Conservation (phyloP, 805 yeast species). For the Tetrapisispora taiwanensis region DNA sequence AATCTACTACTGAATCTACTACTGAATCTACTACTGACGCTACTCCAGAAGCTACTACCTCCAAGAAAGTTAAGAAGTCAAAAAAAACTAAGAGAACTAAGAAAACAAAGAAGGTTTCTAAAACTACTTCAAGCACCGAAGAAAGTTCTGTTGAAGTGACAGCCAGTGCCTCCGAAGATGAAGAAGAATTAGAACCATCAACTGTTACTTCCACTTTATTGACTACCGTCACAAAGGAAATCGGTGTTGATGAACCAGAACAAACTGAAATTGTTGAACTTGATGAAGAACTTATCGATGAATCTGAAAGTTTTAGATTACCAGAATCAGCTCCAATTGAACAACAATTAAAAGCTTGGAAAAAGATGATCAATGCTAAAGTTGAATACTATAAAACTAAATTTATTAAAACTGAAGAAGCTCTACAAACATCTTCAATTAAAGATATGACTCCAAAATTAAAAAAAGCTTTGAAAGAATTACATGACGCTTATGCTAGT, state of each 20-base stretch:
- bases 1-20: not conserved
- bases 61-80: not conserved
- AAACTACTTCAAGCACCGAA: not conserved
- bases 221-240: slow-evolving; percentile 1
- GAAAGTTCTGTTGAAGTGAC: not conserved
- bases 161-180: not conserved
- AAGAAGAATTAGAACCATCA: slow-evolving; percentile 1
- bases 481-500: not conserved
- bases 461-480: not conserved
- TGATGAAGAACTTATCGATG: not conserved
- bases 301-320: not conserved
- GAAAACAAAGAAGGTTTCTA: not conserved
- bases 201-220: slow-evolving; percentile 1
- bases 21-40: not conserved
- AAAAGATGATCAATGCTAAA: slow-evolving; percentile 4
- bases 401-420: not conserved
- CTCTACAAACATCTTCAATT: not conserved
- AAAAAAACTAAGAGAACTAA: not conserved
- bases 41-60: not conserved
- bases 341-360: not conserved
- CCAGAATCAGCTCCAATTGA: not conserved
- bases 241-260: not conserved
- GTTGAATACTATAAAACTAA: not conserved
- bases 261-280: too few relatives aligned
- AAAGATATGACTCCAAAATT: not conserved